Percentiles rank a stretch among this genome's conserved stretches.
Conservation (phyloP, 257 asterid species). For the Eustoma russellianum region DNA sequence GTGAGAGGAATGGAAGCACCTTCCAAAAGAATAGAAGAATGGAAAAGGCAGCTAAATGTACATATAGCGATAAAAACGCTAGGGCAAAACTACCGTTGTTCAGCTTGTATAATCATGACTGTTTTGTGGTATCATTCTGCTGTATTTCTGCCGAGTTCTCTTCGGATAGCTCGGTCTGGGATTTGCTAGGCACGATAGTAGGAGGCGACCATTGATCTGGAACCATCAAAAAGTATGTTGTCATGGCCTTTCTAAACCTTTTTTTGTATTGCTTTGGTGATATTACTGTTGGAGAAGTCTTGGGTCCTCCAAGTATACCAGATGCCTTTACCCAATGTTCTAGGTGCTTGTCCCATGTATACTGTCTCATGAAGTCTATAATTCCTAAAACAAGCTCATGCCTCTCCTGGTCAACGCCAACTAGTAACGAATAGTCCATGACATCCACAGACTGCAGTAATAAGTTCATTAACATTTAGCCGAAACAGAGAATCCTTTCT, state of each 20-base stretch:
- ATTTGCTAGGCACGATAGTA: conserved; percentile 38
- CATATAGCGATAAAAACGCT: conserved; percentile 16
- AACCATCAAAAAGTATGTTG: conserved; percentile 83
- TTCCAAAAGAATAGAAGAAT: conserved; percentile 43
- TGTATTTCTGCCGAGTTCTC: conserved; percentile 28
- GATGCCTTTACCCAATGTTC: conserved; percentile 96
- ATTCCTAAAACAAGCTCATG: conserved; percentile 95
- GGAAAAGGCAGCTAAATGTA: conserved; percentile 13
- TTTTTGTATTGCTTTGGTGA: conserved; percentile 91
- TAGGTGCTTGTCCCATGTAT: conserved; percentile 97
- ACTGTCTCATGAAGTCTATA: conserved; percentile 95
- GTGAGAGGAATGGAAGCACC: conserved; percentile 17
- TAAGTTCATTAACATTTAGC: background rate
- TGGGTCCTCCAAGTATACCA: conserved; percentile 93
- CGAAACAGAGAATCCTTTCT: too few relatives aligned
- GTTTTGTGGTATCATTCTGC: conserved; percentile 6
- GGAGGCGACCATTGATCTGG: conserved; percentile 97
- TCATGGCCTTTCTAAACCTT: conserved; percentile 94
- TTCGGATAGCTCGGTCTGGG: conserved; percentile 49
- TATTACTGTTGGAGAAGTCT: conserved; percentile 73
- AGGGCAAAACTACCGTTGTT: too few relatives aligned
- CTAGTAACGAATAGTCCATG: conserved; percentile 90
- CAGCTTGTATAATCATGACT: background rate
- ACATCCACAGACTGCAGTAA: conserved; percentile 69
- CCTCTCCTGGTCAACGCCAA: conserved; percentile 82